Conservation (phyloP, 2,329 filamentous ascomycete species). For the Tricladium varicosporioides region DNA sequence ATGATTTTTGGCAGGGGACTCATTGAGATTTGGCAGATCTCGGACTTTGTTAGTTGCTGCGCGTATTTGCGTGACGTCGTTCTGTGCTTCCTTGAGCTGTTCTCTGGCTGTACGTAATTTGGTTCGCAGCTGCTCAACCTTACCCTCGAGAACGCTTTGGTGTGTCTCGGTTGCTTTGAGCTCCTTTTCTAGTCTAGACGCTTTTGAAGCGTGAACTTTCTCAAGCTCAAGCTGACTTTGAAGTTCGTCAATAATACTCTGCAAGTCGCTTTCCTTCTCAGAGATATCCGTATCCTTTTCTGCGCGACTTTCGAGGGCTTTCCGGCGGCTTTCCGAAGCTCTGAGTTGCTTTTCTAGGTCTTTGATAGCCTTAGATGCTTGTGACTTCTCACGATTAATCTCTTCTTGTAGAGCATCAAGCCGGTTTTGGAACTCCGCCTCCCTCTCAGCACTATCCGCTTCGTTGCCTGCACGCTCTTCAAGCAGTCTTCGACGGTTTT, state of each 20-base stretch:
- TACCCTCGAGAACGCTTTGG: slow-evolving; percentile 65
- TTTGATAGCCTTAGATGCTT: slow-evolving; percentile 39
- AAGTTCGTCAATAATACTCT: neutral
- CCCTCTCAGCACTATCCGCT: neutral
- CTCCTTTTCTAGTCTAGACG: slow-evolving; percentile 41
- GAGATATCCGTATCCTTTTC: slow-evolving; percentile 41
- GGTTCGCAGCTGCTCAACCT: slow-evolving; percentile 52
- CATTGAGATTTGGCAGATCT: slow-evolving; percentile 15
- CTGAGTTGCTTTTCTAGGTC: slow-evolving; percentile 44
- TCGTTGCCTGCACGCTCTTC: neutral
- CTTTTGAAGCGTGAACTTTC: slow-evolving; percentile 16
- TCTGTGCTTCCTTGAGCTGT: slow-evolving; percentile 66
- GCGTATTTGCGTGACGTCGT: slow-evolving; percentile 39
- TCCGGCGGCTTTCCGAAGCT: slow-evolving; percentile 60
- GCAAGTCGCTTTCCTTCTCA: neutral
- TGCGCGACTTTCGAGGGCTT: slow-evolving; percentile 68
- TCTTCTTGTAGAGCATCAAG: slow-evolving; percentile 29
- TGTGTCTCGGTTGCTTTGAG: slow-evolving; percentile 60
- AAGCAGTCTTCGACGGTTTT: neutral
- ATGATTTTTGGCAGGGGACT: slow-evolving; percentile 30
- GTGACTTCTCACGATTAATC: slow-evolving; percentile 37
- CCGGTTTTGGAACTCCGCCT: slow-evolving; percentile 23
- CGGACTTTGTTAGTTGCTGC: slow-evolving; percentile 28
- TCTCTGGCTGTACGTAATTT: slow-evolving; percentile 64
- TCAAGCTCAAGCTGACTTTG: slow-evolving; percentile 26